Base-by-base conservation (phyloP, 805 yeast genomes). In the Clavispora vitiphila region DNA sequence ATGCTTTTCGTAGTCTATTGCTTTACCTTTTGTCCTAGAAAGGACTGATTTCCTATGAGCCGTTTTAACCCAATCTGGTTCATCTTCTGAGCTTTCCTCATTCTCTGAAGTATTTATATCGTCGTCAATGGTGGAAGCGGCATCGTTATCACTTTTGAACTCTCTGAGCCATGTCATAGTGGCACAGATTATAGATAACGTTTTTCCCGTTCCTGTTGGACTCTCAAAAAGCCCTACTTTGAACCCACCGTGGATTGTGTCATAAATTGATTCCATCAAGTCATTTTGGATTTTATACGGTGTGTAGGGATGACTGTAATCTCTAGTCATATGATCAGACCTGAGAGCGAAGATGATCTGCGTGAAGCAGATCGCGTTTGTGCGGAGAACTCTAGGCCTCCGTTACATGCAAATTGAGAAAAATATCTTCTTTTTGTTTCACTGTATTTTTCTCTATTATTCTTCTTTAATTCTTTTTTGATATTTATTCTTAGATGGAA, bases 121-220 rank as follows among this genome's bases (percentile, higher is more conserved):
- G 41, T 40, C 9, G n/a, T 18, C 12, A 29, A n/a, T n/a, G 20
- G 22, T 7, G 5, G 20, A 19, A 11, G 34, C 27, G 16, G 46
- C 49, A 1, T 43, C 35, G 10, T 47, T 35, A 12, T 41, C 50
- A 16, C 56, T 51, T 45, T 77, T 76, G 48, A 72, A 61, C 16
- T 77, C 70, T 42, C 91, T 60, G 25, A 90, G 66, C 96, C 96
- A 90, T 0, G 90, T 78, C 76, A 90, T 73, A 0, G 91, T 69
- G 0, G 95, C 78, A 57, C 97, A 91, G 3, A 91, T 84, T 35
- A 90, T 63, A 0, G 96, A 87, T 3, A 91, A 65, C 0, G 97
- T 89, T 61, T 90, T 90, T 3, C 98, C 97, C 1, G 90, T 86
- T 6, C 98, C 98, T 0, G 98, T 90, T 0, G 98, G 98, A 43